Evolutionary conservation across 257 asterid genomes (phyloP).

Genomic region (Gynochthodes officinalis): DNA sequence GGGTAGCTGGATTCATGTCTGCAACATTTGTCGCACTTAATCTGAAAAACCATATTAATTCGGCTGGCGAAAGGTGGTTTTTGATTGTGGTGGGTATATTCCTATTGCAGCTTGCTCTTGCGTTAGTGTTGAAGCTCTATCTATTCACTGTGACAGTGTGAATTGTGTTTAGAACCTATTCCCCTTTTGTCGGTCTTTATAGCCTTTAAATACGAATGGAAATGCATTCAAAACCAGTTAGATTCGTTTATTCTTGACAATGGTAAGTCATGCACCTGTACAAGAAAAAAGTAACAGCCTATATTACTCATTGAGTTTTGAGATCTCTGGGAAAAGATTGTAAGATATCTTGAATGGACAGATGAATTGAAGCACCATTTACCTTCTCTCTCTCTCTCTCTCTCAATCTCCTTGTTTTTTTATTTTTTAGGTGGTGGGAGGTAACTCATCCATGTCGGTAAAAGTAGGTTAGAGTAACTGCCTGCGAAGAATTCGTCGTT

Average conservation of each 20-base stretch:
- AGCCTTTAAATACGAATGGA: background rate
- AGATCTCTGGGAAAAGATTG: background rate
- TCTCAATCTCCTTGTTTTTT: too few relatives aligned
- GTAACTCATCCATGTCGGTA: background rate
- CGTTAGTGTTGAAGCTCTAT: conserved; percentile 78
- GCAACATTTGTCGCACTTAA: conserved; percentile 90
- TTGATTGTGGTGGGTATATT: conserved; percentile 85
- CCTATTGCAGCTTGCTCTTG: conserved; percentile 91
- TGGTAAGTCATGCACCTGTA: conserved; percentile 22
- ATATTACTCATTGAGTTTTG: conserved; percentile 20
- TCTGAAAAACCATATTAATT: conserved; percentile 76
- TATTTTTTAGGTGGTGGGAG: too few relatives aligned
- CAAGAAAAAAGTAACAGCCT: conserved; percentile 2
- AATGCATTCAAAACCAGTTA: conserved; percentile 17
- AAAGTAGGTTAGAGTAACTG: too few relatives aligned
- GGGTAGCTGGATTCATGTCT: conserved; percentile 90
- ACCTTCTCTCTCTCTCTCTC: too few relatives aligned
- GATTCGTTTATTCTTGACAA: conserved; percentile 51
- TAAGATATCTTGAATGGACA: background rate
- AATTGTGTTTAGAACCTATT: background rate
- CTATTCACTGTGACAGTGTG: conserved; percentile 71
- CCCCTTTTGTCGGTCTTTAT: background rate
- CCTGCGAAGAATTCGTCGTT: too few relatives aligned
- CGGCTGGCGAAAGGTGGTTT: conserved; percentile 98
- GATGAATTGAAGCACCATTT: background rate